Conservation (phyloP, 805 yeast species). For the Saccharomyces mikatae region DNA sequence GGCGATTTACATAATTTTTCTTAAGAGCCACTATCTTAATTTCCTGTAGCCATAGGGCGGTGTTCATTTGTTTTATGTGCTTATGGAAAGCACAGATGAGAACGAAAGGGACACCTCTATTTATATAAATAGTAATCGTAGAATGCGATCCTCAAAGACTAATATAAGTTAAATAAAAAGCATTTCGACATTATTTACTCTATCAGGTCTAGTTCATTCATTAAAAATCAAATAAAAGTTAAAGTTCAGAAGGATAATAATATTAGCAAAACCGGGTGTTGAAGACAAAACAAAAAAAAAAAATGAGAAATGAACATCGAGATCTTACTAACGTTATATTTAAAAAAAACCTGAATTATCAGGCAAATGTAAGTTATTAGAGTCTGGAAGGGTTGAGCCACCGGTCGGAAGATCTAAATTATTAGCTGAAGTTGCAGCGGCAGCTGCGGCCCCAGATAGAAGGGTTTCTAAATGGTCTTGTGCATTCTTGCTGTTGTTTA, state of each 20-base stretch:
- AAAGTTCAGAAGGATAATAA: not conserved
- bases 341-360: not conserved
- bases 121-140: not conserved
- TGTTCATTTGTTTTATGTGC: not conserved
- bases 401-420: not conserved
- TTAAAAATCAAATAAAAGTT: not conserved
- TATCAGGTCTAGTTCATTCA: not conserved
- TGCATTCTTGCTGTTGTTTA: constrained; percentile 2
- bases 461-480: constrained; percentile 4
- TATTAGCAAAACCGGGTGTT: not conserved
- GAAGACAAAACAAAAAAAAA: not conserved
- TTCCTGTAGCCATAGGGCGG: not conserved
- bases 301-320: not conserved
- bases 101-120: too few relatives aligned
- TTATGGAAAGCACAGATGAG: not conserved
- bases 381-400: not conserved
- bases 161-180: not conserved
- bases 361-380: not conserved
- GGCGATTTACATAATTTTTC: not conserved
- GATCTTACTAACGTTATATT: not conserved
- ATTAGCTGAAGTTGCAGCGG: not conserved
- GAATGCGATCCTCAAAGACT: not conserved
- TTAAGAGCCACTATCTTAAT: too few relatives aligned
- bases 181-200: not conserved
- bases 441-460: constrained; percentile 1